Evolutionary conservation across 108 stramenopile species (phyloP).

Genomic region (Conticribra guillardii): DNA sequence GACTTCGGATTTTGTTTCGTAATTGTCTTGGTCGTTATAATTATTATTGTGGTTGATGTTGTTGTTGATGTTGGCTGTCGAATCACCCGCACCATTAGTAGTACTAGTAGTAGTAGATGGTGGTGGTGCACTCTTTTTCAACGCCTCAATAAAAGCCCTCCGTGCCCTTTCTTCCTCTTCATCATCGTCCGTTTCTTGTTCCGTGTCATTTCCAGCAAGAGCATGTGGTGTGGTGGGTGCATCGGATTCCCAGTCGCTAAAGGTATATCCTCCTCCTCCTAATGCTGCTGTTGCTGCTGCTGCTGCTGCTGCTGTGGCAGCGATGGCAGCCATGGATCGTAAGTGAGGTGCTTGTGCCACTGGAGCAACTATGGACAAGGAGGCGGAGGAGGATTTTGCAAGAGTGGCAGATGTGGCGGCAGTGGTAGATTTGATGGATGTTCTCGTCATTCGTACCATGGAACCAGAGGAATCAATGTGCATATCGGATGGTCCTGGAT

Average conservation of each 20-base stretch:
- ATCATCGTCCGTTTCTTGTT: slow-evolving; percentile 61
- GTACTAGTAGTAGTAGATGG: no score
- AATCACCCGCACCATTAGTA: no score
- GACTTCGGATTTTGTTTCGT: slow-evolving; percentile 70
- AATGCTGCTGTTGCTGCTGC: slow-evolving; percentile 22
- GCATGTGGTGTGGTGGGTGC: slow-evolving; percentile 38
- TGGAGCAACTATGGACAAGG: slow-evolving; percentile 23
- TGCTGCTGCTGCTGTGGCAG: no score
- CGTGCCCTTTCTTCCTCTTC: slow-evolving; percentile 86
- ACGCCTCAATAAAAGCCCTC: slow-evolving; percentile 79
- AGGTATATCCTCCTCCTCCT: slow-evolving; percentile 47
- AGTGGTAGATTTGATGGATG: slow-evolving; percentile 7
- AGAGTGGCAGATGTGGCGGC: slow-evolving; percentile 9
- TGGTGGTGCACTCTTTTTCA: slow-evolving; percentile 59
- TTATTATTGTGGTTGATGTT: slow-evolving; percentile 19
- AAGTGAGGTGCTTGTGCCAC: no score
- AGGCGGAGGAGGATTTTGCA: slow-evolving; percentile 24
- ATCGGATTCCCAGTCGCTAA: slow-evolving; percentile 78
- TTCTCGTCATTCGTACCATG: slow-evolving; percentile 29
- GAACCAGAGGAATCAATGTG: slow-evolving; percentile 46
- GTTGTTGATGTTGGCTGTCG: no score
- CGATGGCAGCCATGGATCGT: no score
- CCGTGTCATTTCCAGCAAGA: slow-evolving; percentile 25
- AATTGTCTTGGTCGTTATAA: slow-evolving; percentile 28
- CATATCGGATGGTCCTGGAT: slow-evolving; percentile 20